A percentile compares a stretch with the other conserved stretches of the same genome.
These are phyloP conservation scores for Penicillium sp. DNA, from an alignment of 2,329 filamentous ascomycete genomes.

Conservation along the genomic window DNA sequence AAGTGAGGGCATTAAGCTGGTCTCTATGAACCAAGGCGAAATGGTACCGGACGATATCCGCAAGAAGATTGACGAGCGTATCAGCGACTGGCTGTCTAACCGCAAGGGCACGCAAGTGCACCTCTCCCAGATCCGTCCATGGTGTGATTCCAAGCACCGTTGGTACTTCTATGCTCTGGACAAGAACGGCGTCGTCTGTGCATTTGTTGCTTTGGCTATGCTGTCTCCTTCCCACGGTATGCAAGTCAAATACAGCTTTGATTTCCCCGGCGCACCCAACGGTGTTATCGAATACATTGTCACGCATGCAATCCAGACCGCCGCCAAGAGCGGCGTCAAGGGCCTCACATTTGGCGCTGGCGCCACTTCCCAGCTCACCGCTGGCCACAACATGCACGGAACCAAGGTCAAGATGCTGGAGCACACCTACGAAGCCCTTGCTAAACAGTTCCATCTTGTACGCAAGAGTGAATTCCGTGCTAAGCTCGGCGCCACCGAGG, in stretches of 20 bases:
- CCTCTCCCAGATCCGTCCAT: slow-evolving; percentile 78
- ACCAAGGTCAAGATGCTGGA: slow-evolving; percentile 71
- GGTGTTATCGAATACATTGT: slow-evolving; percentile 81
- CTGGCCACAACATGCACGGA: slow-evolving; percentile 73
- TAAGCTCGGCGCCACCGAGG: slow-evolving; percentile 78
- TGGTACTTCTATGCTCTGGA: slow-evolving; percentile 77
- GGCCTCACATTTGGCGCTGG: slow-evolving; percentile 81
- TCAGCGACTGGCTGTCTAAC: slow-evolving; percentile 68
- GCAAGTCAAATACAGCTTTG: slow-evolving; percentile 93
- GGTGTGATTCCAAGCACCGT: slow-evolving; percentile 73
- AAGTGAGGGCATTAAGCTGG: slow-evolving; percentile 72
- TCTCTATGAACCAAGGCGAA: slow-evolving; percentile 59
- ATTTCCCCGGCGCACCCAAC: slow-evolving; percentile 78
- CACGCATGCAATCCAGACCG: slow-evolving; percentile 58
- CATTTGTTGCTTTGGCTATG: slow-evolving; percentile 73
- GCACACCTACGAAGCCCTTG: slow-evolving; percentile 71
- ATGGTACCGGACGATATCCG: slow-evolving; percentile 58
- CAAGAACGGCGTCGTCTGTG: slow-evolving; percentile 60
- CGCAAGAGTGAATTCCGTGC: slow-evolving; percentile 82
- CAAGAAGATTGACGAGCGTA: slow-evolving; percentile 59
- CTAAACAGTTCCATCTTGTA: slow-evolving; percentile 70
- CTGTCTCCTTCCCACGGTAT: slow-evolving; percentile 73
- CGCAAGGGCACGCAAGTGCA: slow-evolving; percentile 83
- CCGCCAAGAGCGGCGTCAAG: slow-evolving; percentile 51
- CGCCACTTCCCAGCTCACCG: slow-evolving; percentile 62